Base-by-base conservation (phyloP, 164 flowering plant species). In the Vitis cinerea region DNA sequence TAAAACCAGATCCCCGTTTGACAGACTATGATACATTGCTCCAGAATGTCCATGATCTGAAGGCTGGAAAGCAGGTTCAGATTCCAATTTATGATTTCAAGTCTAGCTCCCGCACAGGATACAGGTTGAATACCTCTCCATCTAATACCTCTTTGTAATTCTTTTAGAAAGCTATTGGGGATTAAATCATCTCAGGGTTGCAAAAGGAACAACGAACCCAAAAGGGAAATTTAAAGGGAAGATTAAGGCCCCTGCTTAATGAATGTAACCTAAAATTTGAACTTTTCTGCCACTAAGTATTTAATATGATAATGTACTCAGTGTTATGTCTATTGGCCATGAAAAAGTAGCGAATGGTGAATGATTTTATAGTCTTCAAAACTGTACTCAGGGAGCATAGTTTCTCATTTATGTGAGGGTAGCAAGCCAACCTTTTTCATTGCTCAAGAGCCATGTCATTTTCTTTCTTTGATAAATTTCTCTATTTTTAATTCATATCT, bases 21-120 rank as follows among this genome's bases (percentile, higher is more conserved):
- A 96, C 97, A 9, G 99, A 96, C 77, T 96, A 91, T 82, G 97
- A 93, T 60, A 89, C 97, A 17, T 81, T 93, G 82, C 94, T 96
- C 58, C 77, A 87, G 78, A 96, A 93, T 80, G 75, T 96, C 29
- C 81, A 83, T 51, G 97, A 85, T 69, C 75, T 96, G 51, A 91
- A 87, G 77, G 92, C 77, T 57, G 99, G 97, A 70, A 90, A 85
- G 75, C 78, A 74, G 50, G 93, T 80, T 61, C 80, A 91, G 77
- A 88, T 93, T 79, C 99, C 98, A 52, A 80, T 93, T 30, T 96
- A 96, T 85, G 99, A 96, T 85, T 96, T 89, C 88, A 96, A 96
- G 79, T 75, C 91, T 61, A 93, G 99, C 74, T 86, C 86, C 30
- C 90, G 98, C 31, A 81, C 76, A 3, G 99, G 99, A 77, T 89